Conservation (phyloP, 345 rosid species). For the Salix koriyanagi region DNA sequence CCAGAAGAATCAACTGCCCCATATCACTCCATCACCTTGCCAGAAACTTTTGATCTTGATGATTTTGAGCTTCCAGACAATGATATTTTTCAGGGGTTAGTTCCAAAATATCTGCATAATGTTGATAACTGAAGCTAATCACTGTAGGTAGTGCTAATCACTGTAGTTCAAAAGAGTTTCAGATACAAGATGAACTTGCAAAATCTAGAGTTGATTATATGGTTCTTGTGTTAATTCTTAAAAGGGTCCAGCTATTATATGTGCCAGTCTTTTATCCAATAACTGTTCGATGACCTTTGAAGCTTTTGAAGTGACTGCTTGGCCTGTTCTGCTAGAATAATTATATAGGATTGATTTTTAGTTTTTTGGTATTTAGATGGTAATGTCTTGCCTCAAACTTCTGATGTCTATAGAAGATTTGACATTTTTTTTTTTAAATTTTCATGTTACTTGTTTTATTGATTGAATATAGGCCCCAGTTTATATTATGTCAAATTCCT, state of each 20-base stretch:
- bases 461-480: neutral
- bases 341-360: neutral
- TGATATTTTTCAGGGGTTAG: conserved; percentile 92
- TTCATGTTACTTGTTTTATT: neutral
- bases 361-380: neutral
- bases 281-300: neutral
- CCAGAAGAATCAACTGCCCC: conserved; percentile 99
- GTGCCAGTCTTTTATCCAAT: neutral
- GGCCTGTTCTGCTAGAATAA: neutral
- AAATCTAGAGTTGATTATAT: neutral
- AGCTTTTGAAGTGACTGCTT: neutral
- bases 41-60: conserved; percentile 99
- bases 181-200: neutral
- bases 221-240: neutral
- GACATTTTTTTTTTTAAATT: too few species aligned
- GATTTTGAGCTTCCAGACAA: conserved; percentile 99
- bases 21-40: conserved; percentile 94
- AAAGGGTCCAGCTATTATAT: neutral
- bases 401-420: neutral
- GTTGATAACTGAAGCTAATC: neutral
- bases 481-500: neutral
- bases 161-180: neutral
- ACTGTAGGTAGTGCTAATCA: neutral
- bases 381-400: neutral
- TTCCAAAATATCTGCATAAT: conserved; percentile 11